Conservation (phyloP, 2,329 filamentous ascomycete species). For the Colletotrichum simmondsii region DNA sequence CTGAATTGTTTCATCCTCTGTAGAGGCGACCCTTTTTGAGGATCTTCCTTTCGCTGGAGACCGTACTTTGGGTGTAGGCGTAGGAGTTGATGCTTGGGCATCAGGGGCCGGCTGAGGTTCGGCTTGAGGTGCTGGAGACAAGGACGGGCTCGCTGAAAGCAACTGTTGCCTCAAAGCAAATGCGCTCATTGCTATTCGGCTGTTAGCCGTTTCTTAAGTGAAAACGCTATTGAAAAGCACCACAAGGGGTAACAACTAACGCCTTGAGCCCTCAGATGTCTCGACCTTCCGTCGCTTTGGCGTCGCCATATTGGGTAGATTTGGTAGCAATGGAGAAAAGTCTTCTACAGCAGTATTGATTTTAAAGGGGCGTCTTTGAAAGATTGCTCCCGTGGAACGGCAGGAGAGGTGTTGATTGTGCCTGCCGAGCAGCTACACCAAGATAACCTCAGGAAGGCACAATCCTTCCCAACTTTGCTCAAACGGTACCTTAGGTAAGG, state of each 20-base stretch:
- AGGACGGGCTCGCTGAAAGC: slow-evolving; percentile 29
- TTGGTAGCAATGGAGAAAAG: not conserved
- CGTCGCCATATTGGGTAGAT: slow-evolving; percentile 39
- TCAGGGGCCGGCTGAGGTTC: slow-evolving; percentile 2
- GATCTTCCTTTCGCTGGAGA: slow-evolving; percentile 14
- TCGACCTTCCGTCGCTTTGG: slow-evolving; percentile 57
- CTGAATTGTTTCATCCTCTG: not conserved
- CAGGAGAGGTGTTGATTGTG: not conserved
- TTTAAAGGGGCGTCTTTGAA: not conserved
- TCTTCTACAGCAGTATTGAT: not conserved
- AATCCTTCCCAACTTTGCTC: not conserved
- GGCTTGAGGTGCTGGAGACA: slow-evolving; percentile 21
- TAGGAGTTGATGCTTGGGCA: not conserved
- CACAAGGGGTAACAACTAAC: slow-evolving; percentile 42
- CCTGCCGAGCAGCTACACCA: not conserved
- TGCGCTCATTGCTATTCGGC: slow-evolving; percentile 51
- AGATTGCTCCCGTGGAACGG: not conserved
- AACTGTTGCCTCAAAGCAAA: slow-evolving; percentile 55
- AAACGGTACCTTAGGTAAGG: no score
- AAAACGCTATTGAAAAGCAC: not conserved
- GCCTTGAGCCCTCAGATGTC: slow-evolving; percentile 39
- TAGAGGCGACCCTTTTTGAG: not conserved
- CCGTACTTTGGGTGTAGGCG: slow-evolving; percentile 2
- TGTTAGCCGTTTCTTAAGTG: slow-evolving; percentile 10
- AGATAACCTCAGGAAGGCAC: not conserved